Base-by-base conservation (phyloP, 306 rosid genomes). In the Pyrus betulifolia region DNA sequence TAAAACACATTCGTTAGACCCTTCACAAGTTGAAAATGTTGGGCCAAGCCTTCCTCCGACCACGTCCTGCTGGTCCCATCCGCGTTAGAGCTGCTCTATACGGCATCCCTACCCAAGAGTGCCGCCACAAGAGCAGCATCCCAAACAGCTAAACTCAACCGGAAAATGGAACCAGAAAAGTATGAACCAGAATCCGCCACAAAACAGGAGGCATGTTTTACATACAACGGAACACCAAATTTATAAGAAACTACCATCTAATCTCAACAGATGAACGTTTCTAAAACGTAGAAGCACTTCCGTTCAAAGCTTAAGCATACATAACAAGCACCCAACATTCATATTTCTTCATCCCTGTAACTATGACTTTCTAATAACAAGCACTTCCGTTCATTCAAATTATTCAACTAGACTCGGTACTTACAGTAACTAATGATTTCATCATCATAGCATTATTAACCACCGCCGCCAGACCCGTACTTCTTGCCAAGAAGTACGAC, bases 401-500 rank as follows among this genome's bases (percentile, higher is more conserved):
- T 84, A 81, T 87, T 86, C 82, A 46, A 76, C 71, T 79, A 64
- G 71, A 84, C 13, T 46, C 35, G 73, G 76, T 31, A 23, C 45
- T 64, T 35, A 75, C 76, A 69, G 54, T 54, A 78, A 67, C 74
- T 11, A 51, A 42, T 71, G 59, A 54, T 33, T 70, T 84, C 80
- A 70, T 81, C 91, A 68, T 77, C 66, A 30, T 46, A 57, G 49
- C 72, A 21, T 67, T n/a, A 71, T 88, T 87, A 90, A 82, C 96
- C 94, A 14, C 98, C 91, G 17, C 92, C 91, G 4, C 98, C 97
- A 10, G 98, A 93, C 35, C 98, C 97, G 9, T 93, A 93, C 78
- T 91, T 93, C 96, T 93, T 91, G 72, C 98, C 98, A 1, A 93
- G 80, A 77, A 93, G 5, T 62, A 93, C 2, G 17, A 88, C 86